Evolutionary conservation across 345 rosid genomes (phyloP).

Genomic region (Lenwebbia sp.): DNA sequence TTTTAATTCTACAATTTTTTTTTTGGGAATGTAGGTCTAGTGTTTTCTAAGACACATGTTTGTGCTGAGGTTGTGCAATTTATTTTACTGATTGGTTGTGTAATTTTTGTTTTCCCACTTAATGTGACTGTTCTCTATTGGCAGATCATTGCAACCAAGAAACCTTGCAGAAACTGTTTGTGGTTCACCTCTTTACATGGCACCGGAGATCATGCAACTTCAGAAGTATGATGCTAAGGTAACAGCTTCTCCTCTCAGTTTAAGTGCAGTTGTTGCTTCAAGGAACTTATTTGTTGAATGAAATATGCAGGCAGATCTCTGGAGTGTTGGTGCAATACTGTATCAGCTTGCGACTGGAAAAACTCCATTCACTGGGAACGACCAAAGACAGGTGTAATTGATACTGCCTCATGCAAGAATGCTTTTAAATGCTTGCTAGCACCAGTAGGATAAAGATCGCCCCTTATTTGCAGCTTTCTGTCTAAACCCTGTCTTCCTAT

Average conservation of each 20-base stretch:
- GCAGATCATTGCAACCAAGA: constrained; percentile 86
- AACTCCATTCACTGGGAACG: constrained; percentile 90
- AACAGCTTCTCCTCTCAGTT: constrained; percentile 6
- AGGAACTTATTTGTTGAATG: constrained; percentile 18
- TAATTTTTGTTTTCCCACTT: background rate
- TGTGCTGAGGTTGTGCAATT: background rate
- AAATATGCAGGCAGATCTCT: constrained; percentile 94
- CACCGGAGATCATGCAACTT: constrained; percentile 98
- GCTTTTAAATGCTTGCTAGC: background rate
- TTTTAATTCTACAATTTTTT: background rate
- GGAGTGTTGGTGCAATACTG: constrained; percentile 98
- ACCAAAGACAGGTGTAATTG: constrained; percentile 64
- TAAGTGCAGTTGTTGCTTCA: constrained; percentile 2
- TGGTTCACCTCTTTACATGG: constrained; percentile 99
- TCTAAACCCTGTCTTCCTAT: background rate
- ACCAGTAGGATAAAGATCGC: background rate
- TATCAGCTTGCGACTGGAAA: constrained; percentile 91
- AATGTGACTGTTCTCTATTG: constrained; percentile 1
- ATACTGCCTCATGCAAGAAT: background rate
- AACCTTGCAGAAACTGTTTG: constrained; percentile 97
- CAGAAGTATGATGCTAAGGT: constrained; percentile 99
- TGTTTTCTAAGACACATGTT: background rate
- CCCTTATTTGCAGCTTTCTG: background rate
- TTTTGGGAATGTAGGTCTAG: background rate
- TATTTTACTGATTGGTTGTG: background rate